phyloP scores from a whole-genome alignment of 345 rosid species.

The Rhodamnia argentea region DNA sequence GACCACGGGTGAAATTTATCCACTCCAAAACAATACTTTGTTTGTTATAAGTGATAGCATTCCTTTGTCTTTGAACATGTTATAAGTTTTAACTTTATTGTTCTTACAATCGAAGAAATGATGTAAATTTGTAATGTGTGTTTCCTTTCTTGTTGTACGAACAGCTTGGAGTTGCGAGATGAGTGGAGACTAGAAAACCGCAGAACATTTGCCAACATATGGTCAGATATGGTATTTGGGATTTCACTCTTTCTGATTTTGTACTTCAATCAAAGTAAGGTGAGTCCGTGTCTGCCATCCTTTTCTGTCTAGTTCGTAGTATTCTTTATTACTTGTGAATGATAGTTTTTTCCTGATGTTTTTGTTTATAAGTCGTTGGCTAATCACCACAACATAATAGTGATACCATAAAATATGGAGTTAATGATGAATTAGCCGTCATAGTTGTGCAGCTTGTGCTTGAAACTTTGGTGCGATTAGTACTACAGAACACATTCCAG shows the following conservation, averaged over 20 bases:
- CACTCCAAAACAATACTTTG: background rate
- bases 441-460: background rate
- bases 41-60: background rate
- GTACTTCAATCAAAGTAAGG: slow-evolving; percentile 78
- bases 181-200: slow-evolving; percentile 86
- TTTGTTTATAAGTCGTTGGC: background rate
- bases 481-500: background rate
- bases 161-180: slow-evolving; percentile 84
- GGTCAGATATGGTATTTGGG: slow-evolving; percentile 92
- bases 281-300: slow-evolving; percentile 13
- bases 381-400: background rate
- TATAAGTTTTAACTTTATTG: background rate
- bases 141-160: slow-evolving; percentile 10
- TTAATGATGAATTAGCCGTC: background rate
- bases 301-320: background rate
- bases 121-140: background rate
- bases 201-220: slow-evolving; percentile 87
- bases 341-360: background rate
- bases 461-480: background rate
- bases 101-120: background rate
- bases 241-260: slow-evolving; percentile 66
- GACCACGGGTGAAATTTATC: background rate
- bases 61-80: background rate
- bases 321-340: background rate
- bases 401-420: background rate